These are phyloP conservation scores for Neurospora sp. DNA, from an alignment of 495 filamentous ascomycete species.

Conservation along the genomic window DNA sequence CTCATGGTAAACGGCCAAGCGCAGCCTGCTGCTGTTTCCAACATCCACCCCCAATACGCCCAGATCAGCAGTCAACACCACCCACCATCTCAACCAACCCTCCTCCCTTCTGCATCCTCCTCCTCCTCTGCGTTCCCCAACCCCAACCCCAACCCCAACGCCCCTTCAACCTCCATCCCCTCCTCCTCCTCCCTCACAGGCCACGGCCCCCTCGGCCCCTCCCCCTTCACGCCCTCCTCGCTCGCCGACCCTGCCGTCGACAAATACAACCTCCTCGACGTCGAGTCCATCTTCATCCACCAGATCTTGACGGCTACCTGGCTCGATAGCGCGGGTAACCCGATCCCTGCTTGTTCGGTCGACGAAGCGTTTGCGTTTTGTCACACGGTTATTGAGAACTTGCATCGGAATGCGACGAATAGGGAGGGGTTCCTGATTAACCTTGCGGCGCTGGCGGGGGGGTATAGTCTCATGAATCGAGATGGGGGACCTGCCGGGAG, in stretches of 20 bases:
- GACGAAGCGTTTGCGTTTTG: slow-evolving; percentile 39
- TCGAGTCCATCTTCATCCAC: slow-evolving; percentile 36
- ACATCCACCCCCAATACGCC: slow-evolving; percentile 1
- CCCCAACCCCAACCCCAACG: not conserved
- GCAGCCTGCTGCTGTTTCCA: slow-evolving; percentile 6
- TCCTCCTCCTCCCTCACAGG: not conserved
- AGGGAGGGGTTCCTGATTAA: slow-evolving; percentile 45
- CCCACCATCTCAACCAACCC: not conserved
- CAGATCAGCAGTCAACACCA: not conserved
- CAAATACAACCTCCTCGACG: slow-evolving; percentile 35
- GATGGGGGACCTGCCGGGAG: slow-evolving; percentile 26
- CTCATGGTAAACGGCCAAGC: slow-evolving; percentile 57
- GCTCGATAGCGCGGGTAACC: slow-evolving; percentile 27
- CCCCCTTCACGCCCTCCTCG: slow-evolving; percentile 6
- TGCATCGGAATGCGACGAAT: slow-evolving; percentile 29
- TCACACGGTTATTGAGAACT: slow-evolving; percentile 33
- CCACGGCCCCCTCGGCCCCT: slow-evolving; percentile 1
- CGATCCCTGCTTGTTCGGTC: slow-evolving; percentile 26
- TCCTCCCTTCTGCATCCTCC: not conserved
- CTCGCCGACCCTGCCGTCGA: slow-evolving; percentile 23
- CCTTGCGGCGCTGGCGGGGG: slow-evolving; percentile 38
- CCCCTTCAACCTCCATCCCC: not conserved
- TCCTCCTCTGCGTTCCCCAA: not conserved
- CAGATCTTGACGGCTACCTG: slow-evolving; percentile 32
- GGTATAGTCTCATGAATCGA: slow-evolving; percentile 30